phyloP scores from a whole-genome alignment of 108 stramenopile species.

The Skeletonema tropicum region DNA sequence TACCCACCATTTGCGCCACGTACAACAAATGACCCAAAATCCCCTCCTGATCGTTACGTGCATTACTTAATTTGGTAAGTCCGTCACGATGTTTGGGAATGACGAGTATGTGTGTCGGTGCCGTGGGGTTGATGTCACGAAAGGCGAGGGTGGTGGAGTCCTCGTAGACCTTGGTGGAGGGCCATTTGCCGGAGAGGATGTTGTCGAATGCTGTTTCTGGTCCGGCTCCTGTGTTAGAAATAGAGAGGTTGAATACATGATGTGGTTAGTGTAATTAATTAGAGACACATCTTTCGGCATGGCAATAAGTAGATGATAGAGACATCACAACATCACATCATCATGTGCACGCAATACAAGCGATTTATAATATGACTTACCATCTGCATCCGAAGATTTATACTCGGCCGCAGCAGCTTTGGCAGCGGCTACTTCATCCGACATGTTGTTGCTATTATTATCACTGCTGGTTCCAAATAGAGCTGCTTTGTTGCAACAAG shows the following conservation, averaged over 20 bases:
- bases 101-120: conserved; percentile 93
- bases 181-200: conserved; percentile 81
- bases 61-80: conserved; percentile 89
- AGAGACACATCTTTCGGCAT: too few species aligned
- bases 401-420: conserved; percentile 58
- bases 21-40: conserved; percentile 95
- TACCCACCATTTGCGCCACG: conserved; percentile 87
- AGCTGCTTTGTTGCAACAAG: not conserved
- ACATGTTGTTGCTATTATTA: conserved; percentile 22
- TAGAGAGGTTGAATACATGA: not conserved
- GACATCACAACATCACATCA: too few species aligned
- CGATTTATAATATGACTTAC: conserved; percentile 3
- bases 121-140: conserved; percentile 93
- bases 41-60: conserved; percentile 88
- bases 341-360: too few species aligned
- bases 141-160: conserved; percentile 94
- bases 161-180: conserved; percentile 90
- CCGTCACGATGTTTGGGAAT: conserved; percentile 97
- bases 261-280: not conserved
- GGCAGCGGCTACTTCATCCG: conserved; percentile 57
- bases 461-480: not conserved
- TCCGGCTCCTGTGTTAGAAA: conserved; percentile 37
- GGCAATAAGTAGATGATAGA: not conserved
- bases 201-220: conserved; percentile 95
- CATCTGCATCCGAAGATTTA: conserved; percentile 50